phyloP scores from a whole-genome alignment of 345 rosid species.

The Camelina sativa region DNA sequence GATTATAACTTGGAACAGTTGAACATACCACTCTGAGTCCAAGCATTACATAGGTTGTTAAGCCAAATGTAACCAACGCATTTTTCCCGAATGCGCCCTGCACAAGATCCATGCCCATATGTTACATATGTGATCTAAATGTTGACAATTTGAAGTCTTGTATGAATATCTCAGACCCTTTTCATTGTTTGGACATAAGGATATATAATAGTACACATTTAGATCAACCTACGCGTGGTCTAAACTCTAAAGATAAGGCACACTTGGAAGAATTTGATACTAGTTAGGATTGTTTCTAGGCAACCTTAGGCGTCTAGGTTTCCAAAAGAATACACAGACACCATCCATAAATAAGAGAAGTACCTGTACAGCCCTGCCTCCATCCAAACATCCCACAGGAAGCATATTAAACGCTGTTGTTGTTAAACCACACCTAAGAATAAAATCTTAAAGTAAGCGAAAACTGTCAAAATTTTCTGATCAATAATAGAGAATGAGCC shows the following conservation, averaged over 20 bases:
- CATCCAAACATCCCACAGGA: slow-evolving; percentile 95
- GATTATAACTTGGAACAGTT: neutral
- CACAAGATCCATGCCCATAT: slow-evolving; percentile 15
- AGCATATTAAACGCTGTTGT: slow-evolving; percentile 94
- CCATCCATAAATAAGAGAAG: neutral
- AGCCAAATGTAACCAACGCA: slow-evolving; percentile 69
- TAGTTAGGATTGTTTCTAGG: neutral
- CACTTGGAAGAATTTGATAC: neutral
- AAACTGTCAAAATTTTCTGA: neutral
- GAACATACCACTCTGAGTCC: slow-evolving; percentile 87
- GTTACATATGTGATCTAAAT: neutral
- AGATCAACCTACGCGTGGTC: slow-evolving; percentile 1
- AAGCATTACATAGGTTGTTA: slow-evolving; percentile 80
- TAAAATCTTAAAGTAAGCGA: slow-evolving; percentile 36
- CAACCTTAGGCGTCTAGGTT: neutral
- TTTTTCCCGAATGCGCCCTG: slow-evolving; percentile 90
- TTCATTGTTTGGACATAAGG: neutral
- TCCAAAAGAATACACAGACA: neutral
- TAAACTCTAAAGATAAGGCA: slow-evolving; percentile 17
- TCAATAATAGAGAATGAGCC: slow-evolving; percentile 20
- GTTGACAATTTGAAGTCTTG: neutral
- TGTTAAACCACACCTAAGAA: slow-evolving; percentile 92
- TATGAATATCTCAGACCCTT: slow-evolving; percentile 1
- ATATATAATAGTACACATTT: neutral
- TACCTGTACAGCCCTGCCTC: slow-evolving; percentile 98